These are phyloP conservation scores for Fusarium sp. DNA, from an alignment of 2,329 filamentous ascomycete genomes.

Conservation along the genomic window DNA sequence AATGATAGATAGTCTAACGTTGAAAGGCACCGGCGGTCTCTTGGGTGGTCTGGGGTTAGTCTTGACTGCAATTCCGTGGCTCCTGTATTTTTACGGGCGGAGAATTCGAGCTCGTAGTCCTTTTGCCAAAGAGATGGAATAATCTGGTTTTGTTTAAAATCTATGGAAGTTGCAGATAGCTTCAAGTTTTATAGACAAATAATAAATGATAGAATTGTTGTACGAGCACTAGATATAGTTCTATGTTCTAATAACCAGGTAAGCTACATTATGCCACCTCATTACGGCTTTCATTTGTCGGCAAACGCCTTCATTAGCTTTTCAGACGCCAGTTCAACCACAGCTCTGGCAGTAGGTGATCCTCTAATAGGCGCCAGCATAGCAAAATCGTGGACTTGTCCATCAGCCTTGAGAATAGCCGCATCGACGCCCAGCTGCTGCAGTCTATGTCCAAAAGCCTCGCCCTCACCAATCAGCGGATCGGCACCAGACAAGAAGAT, in stretches of 20 bases:
- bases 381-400: constrained; percentile 24
- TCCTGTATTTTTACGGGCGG: constrained; percentile 72
- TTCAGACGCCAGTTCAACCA: constrained; percentile 18
- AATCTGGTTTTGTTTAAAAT: background rate
- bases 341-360: constrained; percentile 15
- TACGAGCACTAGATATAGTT: background rate
- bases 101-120: constrained; percentile 71
- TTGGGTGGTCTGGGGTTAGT: constrained; percentile 69
- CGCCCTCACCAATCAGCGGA: constrained; percentile 15
- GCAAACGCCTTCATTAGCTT: constrained; percentile 7
- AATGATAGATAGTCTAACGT: constrained; percentile 70
- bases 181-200: background rate
- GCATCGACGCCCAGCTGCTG: constrained; percentile 15
- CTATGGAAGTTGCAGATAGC: fast-evolving
- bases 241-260: background rate
- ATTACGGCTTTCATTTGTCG: background rate
- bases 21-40: constrained; percentile 70
- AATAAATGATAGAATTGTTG: background rate
- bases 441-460: constrained; percentile 19
- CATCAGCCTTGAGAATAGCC: constrained; percentile 15
- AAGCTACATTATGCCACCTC: background rate
- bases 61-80: constrained; percentile 74
- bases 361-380: constrained; percentile 8
- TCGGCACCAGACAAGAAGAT: constrained; percentile 17
- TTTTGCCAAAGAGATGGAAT: constrained; percentile 58